phyloP scores from a whole-genome alignment of 306 rosid species.

The Acmispon strigosus region DNA sequence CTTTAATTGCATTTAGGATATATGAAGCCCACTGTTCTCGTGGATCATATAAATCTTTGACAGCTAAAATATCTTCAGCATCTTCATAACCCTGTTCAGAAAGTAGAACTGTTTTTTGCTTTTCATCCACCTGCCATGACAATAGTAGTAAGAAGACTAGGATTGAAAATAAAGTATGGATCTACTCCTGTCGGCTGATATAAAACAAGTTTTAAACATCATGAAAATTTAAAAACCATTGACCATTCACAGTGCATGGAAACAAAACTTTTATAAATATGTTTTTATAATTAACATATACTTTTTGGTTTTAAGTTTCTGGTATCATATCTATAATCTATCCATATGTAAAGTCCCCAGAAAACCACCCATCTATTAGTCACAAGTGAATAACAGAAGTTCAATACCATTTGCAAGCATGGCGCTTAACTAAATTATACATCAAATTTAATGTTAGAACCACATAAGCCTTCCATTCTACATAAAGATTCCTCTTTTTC shows the following conservation, averaged over 20 bases:
- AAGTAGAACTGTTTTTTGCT: conserved; percentile 79
- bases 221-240: background rate
- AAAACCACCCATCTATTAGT: conserved; percentile 10
- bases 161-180: conserved; percentile 2
- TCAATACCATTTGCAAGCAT: conserved; percentile 1
- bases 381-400: background rate
- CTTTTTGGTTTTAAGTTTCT: background rate
- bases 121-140: conserved; percentile 82
- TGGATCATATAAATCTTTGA: conserved; percentile 92
- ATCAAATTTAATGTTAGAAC: background rate
- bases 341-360: background rate
- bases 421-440: background rate
- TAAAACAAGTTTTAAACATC: background rate
- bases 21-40: conserved; percentile 98
- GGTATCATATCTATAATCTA: conserved; percentile 4
- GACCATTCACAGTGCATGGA: background rate
- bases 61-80: conserved; percentile 85
- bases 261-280: background rate
- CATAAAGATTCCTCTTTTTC: background rate
- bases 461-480: background rate
- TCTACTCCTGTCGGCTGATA: background rate
- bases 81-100: conserved; percentile 97
- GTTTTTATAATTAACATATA: background rate
- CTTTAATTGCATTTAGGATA: conserved; percentile 87
- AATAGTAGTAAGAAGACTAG: conserved; percentile 5